These are phyloP conservation scores for Populus pruinosa DNA, from an alignment of 345 rosid genomes.

Conservation along the genomic window DNA sequence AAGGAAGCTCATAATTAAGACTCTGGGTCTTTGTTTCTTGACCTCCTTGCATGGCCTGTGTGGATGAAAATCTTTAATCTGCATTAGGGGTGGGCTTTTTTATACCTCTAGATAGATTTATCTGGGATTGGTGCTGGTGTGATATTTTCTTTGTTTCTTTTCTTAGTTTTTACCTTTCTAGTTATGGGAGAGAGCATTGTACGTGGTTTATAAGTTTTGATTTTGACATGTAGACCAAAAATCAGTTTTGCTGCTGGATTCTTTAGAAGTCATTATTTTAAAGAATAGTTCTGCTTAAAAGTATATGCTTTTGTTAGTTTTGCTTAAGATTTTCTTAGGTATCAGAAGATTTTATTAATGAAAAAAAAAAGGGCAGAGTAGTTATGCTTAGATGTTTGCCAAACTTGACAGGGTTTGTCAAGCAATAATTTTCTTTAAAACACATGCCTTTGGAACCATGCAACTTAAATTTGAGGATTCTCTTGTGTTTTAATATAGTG, in stretches of 20 bases:
- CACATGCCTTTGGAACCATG: neutral
- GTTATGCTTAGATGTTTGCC: neutral
- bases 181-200: neutral
- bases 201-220: neutral
- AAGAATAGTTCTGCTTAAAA: neutral
- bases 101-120: neutral
- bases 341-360: neutral
- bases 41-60: neutral
- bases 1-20: neutral
- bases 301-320: neutral
- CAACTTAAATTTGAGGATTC: neutral
- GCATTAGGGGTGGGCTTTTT: neutral
- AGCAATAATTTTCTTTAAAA: neutral
- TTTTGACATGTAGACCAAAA: neutral
- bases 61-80: neutral
- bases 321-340: neutral
- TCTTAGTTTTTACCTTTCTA: neutral
- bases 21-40: neutral
- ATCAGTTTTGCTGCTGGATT: neutral
- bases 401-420: neutral
- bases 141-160: neutral
- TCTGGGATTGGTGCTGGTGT: neutral
- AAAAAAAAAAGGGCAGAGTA: neutral
- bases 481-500: neutral
- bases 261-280: neutral